phyloP scores from a whole-genome alignment of 352 stramenopile species.

The Pythium aquatile region DNA sequence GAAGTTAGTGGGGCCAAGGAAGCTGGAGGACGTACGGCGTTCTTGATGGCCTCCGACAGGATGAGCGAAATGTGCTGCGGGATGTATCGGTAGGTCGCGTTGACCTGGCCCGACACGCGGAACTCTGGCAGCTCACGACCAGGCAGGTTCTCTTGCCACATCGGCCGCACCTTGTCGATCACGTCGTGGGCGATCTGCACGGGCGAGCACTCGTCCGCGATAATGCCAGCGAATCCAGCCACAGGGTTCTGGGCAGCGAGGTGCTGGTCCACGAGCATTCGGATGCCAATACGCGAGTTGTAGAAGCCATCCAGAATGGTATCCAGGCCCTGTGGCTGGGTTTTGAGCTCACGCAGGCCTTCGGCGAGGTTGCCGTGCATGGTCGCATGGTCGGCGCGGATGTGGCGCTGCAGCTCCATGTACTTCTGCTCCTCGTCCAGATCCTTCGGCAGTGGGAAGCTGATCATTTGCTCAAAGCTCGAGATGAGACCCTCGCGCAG shows the following conservation, averaged over 20 bases:
- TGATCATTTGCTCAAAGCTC: slow-evolving; percentile 75
- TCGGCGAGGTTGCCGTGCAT: slow-evolving; percentile 75
- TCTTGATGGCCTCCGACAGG: slow-evolving; percentile 79
- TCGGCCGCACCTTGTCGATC: slow-evolving; percentile 46
- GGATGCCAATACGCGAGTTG: slow-evolving; percentile 81
- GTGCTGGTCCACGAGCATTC: slow-evolving; percentile 84
- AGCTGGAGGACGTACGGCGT: slow-evolving; percentile 38
- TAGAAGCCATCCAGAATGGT: slow-evolving; percentile 81
- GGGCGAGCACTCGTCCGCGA: slow-evolving; percentile 63
- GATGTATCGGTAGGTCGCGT: slow-evolving; percentile 76
- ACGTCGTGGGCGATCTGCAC: slow-evolving; percentile 63
- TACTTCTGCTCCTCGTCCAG: slow-evolving; percentile 58
- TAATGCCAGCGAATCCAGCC: slow-evolving; percentile 59
- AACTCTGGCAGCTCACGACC: slow-evolving; percentile 57
- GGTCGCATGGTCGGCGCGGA: slow-evolving; percentile 58
- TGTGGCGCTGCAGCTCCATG: slow-evolving; percentile 53
- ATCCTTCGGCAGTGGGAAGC: slow-evolving; percentile 47
- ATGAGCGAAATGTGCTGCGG: slow-evolving; percentile 83
- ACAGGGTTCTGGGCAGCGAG: slow-evolving; percentile 55
- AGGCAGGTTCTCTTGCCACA: slow-evolving; percentile 54
- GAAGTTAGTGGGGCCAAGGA: background rate
- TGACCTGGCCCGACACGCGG: slow-evolving; percentile 43
- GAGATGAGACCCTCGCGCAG: slow-evolving; percentile 59
- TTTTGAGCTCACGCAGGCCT: slow-evolving; percentile 53
- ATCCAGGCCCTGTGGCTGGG: slow-evolving; percentile 53